Percentiles rank a stretch among this genome's conserved stretches.
Conservation (phyloP, 805 yeast genomes). For the Scheffersomyces coipomensis region DNA sequence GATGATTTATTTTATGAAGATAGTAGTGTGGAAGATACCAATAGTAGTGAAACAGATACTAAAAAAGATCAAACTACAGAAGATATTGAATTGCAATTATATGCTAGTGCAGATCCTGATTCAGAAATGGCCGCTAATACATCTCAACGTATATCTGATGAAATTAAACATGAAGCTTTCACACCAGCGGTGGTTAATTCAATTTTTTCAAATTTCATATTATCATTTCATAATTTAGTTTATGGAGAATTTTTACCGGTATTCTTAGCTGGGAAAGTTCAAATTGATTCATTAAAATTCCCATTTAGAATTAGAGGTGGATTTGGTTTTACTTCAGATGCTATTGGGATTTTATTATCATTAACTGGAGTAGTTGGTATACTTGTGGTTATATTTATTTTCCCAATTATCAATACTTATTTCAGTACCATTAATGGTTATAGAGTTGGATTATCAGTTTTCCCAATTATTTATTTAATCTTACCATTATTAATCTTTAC, state of each 20-base stretch:
- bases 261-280: slow-evolving; percentile 37
- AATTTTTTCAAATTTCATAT: slow-evolving; percentile 34
- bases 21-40: not conserved
- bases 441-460: slow-evolving; percentile 32
- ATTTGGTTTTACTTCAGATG: slow-evolving; percentile 42
- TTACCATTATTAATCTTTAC: slow-evolving; percentile 46
- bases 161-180: slow-evolving; percentile 11
- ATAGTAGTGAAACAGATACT: not conserved
- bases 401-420: slow-evolving; percentile 48
- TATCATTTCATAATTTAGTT: slow-evolving; percentile 47
- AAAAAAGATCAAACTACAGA: not conserved
- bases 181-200: slow-evolving; percentile 24
- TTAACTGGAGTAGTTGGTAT: slow-evolving; percentile 51
- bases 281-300: slow-evolving; percentile 27
- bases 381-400: slow-evolving; percentile 43
- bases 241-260: slow-evolving; percentile 56
- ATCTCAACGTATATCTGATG: not conserved
- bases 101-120: not conserved
- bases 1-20: slow-evolving; percentile 1
- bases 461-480: slow-evolving; percentile 39
- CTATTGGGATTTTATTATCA: slow-evolving; percentile 49
- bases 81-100: not conserved
- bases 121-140: not conserved
- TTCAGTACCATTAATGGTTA: slow-evolving; percentile 41
- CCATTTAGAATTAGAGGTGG: slow-evolving; percentile 53